These are phyloP conservation scores for Cyamopsis tetragonoloba DNA, from an alignment of 306 rosid species.

Conservation along the genomic window DNA sequence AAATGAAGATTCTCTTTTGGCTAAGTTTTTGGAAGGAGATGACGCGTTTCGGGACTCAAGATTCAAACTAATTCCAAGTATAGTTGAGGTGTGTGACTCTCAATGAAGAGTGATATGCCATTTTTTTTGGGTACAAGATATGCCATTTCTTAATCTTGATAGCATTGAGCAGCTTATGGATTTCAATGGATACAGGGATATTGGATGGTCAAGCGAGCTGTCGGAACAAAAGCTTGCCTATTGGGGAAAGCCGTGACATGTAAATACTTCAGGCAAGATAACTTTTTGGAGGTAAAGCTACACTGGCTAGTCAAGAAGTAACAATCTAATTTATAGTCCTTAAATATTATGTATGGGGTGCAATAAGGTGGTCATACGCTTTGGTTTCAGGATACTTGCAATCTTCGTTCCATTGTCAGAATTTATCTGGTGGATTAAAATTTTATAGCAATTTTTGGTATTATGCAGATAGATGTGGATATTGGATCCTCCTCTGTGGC, in stretches of 20 bases:
- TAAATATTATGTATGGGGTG: background rate
- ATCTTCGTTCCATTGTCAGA: background rate
- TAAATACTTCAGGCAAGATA: constrained; percentile 74
- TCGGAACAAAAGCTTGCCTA: constrained; percentile 97
- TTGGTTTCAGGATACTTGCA: background rate
- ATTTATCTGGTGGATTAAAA: background rate
- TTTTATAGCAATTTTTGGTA: background rate
- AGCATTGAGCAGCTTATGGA: constrained; percentile 16
- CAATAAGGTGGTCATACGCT: background rate
- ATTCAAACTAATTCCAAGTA: constrained; percentile 94
- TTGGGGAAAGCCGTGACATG: constrained; percentile 92
- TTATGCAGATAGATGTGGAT: constrained; percentile 88
- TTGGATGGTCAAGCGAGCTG: constrained; percentile 99
- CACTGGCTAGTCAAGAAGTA: background rate
- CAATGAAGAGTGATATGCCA: background rate
- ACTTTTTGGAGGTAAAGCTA: constrained; percentile 77
- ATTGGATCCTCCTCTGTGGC: constrained; percentile 98
- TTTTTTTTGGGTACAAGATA: background rate
- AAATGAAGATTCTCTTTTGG: constrained; percentile 63
- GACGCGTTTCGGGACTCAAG: constrained; percentile 74
- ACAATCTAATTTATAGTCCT: background rate
- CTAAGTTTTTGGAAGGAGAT: constrained; percentile 72
- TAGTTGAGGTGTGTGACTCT: constrained; percentile 66
- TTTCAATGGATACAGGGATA: constrained; percentile 65
- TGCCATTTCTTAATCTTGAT: background rate